These are phyloP conservation scores for Hortaea werneckii DNA, from an alignment of 2,329 filamentous ascomycete species.

Conservation along the genomic window DNA sequence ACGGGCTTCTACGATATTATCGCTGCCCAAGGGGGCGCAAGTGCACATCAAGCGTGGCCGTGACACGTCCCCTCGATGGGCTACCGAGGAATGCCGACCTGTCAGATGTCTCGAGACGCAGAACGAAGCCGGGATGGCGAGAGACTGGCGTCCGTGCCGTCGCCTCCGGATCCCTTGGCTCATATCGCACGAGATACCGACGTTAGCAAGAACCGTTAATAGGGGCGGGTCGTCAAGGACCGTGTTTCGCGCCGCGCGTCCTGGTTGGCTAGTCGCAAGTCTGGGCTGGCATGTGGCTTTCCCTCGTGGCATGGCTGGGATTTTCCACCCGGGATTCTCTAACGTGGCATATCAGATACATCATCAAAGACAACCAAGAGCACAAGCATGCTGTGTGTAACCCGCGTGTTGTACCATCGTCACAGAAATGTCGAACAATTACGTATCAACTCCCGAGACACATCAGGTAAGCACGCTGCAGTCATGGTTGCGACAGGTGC, in stretches of 20 bases:
- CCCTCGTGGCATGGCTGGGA: background rate
- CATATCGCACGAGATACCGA: background rate
- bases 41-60: background rate
- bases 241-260: background rate
- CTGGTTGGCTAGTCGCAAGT: background rate
- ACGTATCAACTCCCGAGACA: too few relatives aligned
- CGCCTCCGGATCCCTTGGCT: background rate
- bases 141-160: background rate
- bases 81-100: background rate
- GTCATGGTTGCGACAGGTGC: too few relatives aligned
- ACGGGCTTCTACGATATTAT: background rate
- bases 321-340: background rate
- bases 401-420: too few relatives aligned
- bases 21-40: background rate
- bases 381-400: too few relatives aligned
- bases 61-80: background rate
- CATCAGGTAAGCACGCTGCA: too few relatives aligned
- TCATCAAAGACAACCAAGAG: background rate
- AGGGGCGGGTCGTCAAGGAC: background rate
- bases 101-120: background rate
- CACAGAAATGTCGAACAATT: too few relatives aligned
- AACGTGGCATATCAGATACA: background rate
- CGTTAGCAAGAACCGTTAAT: background rate
- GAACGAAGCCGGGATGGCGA: background rate
- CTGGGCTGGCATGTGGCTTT: background rate